Evolutionary conservation across 257 asterid species (phyloP).

Genomic region (Hygrophila difformis): DNA sequence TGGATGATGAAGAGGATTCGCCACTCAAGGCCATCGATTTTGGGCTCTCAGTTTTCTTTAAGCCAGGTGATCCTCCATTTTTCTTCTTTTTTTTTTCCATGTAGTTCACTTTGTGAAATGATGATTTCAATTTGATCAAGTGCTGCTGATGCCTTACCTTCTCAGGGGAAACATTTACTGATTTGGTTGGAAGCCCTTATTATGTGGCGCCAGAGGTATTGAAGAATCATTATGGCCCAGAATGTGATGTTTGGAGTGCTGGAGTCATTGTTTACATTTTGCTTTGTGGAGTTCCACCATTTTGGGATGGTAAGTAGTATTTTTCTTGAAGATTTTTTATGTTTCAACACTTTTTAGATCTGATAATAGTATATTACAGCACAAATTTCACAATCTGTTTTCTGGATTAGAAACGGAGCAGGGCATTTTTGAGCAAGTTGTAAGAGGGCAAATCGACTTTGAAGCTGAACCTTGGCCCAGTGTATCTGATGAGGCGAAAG

Average conservation of each 20-base stretch:
- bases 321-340: background rate
- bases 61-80: too few species aligned
- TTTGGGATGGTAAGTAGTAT: constrained; percentile 66
- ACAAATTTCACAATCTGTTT: too few species aligned
- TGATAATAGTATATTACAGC: too few species aligned
- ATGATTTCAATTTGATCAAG: background rate
- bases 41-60: constrained; percentile 69
- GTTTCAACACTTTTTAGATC: constrained; percentile 11
- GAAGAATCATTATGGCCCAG: constrained; percentile 84
- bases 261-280: too few species aligned
- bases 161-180: constrained; percentile 68
- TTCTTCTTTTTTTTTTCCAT: too few species aligned
- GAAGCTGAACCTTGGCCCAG: constrained; percentile 93
- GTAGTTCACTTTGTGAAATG: too few species aligned
- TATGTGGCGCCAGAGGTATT: constrained; percentile 93
- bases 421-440: constrained; percentile 90
- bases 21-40: constrained; percentile 73
- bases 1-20: constrained; percentile 60
- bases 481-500: constrained; percentile 74
- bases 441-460: constrained; percentile 64
- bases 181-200: constrained; percentile 92
- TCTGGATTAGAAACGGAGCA: constrained; percentile 70
- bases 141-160: constrained; percentile 6
- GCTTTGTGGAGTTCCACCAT: too few species aligned
- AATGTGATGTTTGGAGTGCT: constrained; percentile 95